phyloP scores from a whole-genome alignment of 192 early-diverging fungal genomes.

The Coemansia sp. region DNA sequence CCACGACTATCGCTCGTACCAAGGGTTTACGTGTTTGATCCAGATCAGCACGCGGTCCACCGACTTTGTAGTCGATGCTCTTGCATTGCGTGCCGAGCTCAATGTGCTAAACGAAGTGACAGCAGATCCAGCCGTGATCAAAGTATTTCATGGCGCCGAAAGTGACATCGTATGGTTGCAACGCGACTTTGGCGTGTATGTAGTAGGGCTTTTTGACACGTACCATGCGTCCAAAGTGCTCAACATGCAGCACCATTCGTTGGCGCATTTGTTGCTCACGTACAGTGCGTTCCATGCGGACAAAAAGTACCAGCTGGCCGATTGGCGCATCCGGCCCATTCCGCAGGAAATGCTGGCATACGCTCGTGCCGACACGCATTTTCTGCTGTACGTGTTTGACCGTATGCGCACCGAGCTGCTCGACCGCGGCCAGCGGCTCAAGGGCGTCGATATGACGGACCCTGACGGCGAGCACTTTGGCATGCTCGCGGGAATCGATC shows the following conservation, averaged over 20 bases:
- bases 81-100: slow-evolving; percentile 72
- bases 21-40: slow-evolving; percentile 93
- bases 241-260: slow-evolving; percentile 74
- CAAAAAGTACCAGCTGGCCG: slow-evolving; percentile 93
- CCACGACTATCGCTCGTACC: slow-evolving; percentile 92
- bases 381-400: slow-evolving; percentile 92
- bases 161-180: slow-evolving; percentile 96
- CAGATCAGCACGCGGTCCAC: slow-evolving; percentile 86
- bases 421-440: slow-evolving; percentile 21
- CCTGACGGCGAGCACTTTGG: slow-evolving; percentile 25
- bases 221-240: slow-evolving; percentile 88
- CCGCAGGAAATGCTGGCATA: slow-evolving; percentile 90
- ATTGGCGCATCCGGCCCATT: slow-evolving; percentile 97
- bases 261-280: slow-evolving; percentile 76
- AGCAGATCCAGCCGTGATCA: slow-evolving; percentile 83
- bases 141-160: slow-evolving; percentile 97
- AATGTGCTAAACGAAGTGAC: slow-evolving; percentile 81
- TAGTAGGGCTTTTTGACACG: slow-evolving; percentile 97
- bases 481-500: slow-evolving; percentile 50
- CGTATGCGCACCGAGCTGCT: slow-evolving; percentile 85
- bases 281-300: slow-evolving; percentile 83
- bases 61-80: slow-evolving; percentile 90
- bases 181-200: slow-evolving; percentile 93
- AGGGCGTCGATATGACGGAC: slow-evolving; percentile 53
- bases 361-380: slow-evolving; percentile 95